phyloP scores from a whole-genome alignment of 2,329 filamentous ascomycete species.

The Ophiosphaerella korrae region DNA sequence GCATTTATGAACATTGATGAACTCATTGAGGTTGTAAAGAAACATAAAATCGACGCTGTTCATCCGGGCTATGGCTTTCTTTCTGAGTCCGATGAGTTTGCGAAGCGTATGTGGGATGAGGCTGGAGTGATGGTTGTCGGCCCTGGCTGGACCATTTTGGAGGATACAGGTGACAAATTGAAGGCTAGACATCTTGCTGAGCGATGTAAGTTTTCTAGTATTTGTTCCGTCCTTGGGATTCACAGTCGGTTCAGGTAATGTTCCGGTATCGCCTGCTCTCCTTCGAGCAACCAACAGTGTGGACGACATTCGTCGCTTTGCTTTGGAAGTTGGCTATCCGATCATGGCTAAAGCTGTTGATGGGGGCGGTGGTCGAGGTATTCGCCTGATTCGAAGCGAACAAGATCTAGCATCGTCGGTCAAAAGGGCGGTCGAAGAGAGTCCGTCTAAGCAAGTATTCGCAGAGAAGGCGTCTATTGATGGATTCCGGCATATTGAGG shows the following conservation, averaged over 20 bases:
- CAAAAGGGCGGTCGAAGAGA: slow-evolving; percentile 61
- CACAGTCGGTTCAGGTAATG: slow-evolving; percentile 37
- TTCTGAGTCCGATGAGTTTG: slow-evolving; percentile 60
- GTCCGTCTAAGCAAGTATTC: slow-evolving; percentile 63
- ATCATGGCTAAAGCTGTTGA: slow-evolving; percentile 70
- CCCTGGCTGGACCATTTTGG: slow-evolving; percentile 63
- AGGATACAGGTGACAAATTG: slow-evolving; percentile 62
- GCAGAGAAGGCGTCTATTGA: slow-evolving; percentile 67
- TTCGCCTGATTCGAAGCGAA: slow-evolving; percentile 57
- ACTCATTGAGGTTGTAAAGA: slow-evolving; percentile 54
- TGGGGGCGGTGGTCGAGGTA: slow-evolving; percentile 66
- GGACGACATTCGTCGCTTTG: slow-evolving; percentile 61
- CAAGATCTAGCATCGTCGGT: slow-evolving; percentile 54
- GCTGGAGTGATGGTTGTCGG: slow-evolving; percentile 58
- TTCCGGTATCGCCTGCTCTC: slow-evolving; percentile 59
- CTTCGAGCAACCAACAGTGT: slow-evolving; percentile 50
- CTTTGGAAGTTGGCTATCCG: slow-evolving; percentile 58
- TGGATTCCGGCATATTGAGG: slow-evolving; percentile 65
- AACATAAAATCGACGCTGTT: slow-evolving; percentile 60
- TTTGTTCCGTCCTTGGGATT: not conserved
- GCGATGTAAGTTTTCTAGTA: slow-evolving; percentile 45
- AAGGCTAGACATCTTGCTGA: slow-evolving; percentile 58
- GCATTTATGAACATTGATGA: slow-evolving; percentile 60
- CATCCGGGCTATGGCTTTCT: slow-evolving; percentile 69
- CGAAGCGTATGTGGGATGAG: slow-evolving; percentile 56